Percentiles rank a stretch among this genome's conserved stretches.
phyloP scores from a whole-genome alignment of 306 rosid species.

The Cucumis hystrix region DNA sequence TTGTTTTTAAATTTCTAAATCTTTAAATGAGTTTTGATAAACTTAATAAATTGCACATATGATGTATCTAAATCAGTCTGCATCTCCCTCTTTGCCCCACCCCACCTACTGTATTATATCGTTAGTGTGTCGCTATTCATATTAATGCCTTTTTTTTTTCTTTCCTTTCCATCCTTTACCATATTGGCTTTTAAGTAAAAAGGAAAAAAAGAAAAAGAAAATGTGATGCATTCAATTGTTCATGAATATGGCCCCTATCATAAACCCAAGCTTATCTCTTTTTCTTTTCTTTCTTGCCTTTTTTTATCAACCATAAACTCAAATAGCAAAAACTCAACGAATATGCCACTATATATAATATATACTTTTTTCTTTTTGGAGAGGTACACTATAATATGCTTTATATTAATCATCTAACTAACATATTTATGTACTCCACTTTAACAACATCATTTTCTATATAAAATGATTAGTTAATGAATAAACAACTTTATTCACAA shows the following conservation, averaged over 20 bases:
- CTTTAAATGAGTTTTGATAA: neutral
- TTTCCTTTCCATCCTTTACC: neutral
- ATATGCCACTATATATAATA: neutral
- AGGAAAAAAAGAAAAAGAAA: neutral
- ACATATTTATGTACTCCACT: neutral
- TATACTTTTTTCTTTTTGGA: neutral
- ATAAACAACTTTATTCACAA: too few relatives aligned
- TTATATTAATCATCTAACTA: neutral
- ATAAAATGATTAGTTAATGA: too few relatives aligned
- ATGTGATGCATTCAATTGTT: neutral
- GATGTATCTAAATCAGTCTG: neutral
- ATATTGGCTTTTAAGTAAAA: neutral
- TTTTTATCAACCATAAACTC: neutral
- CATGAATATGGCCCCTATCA: neutral
- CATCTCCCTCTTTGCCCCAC: neutral
- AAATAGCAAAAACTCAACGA: neutral
- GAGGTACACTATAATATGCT: neutral
- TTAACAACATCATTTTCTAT: neutral
- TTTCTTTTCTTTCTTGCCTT: neutral
- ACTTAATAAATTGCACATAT: neutral
- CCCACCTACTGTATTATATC: neutral
- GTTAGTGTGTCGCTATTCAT: neutral
- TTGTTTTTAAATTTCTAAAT: too few relatives aligned
- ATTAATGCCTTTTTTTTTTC: neutral
- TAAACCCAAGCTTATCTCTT: neutral